Conservation (phyloP, 257 asterid genomes). For the Thymus quinquecostatus region DNA sequence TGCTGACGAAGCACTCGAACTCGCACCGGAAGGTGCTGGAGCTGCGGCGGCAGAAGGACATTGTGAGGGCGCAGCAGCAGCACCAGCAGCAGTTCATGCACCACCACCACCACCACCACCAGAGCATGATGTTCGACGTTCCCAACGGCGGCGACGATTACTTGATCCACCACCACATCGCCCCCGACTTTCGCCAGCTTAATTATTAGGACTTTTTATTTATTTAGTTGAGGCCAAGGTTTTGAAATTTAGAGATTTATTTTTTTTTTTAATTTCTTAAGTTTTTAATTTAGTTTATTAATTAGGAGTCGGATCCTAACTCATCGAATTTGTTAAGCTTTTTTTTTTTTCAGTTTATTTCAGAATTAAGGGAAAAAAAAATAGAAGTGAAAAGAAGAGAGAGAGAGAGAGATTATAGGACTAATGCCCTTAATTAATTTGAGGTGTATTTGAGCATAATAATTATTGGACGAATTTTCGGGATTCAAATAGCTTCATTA, state of each 20-base stretch:
- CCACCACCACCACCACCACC: conserved; percentile 46
- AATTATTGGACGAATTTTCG: conserved; percentile 35
- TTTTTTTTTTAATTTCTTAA: not conserved
- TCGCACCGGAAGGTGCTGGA: conserved; percentile 89
- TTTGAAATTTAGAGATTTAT: not conserved
- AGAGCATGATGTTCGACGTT: conserved; percentile 68
- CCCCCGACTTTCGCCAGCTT: conserved; percentile 78
- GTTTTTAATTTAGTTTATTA: conserved; percentile 21
- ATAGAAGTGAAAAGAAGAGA: conserved; percentile 6
- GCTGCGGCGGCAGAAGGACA: conserved; percentile 83
- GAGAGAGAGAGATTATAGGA: conserved; percentile 27
- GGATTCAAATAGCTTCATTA: not conserved
- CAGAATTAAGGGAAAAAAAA: not conserved
- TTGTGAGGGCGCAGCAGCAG: conserved; percentile 54
- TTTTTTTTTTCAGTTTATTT: conserved; percentile 1
- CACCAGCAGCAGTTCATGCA: conserved; percentile 59
- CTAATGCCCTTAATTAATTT: conserved; percentile 34
- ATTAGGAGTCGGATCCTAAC: conserved; percentile 49
- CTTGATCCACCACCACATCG: conserved; percentile 82
- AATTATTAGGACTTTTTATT: no score
- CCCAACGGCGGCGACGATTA: conserved; percentile 68
- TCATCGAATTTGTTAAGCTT: conserved; percentile 45
- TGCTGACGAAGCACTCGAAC: conserved; percentile 77
- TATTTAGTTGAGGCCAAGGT: no score
- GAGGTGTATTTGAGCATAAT: conserved; percentile 36